Evolutionary conservation across 371 early-diverging fungal species (phyloP).

Genomic region (Capillidium heterosporum): DNA sequence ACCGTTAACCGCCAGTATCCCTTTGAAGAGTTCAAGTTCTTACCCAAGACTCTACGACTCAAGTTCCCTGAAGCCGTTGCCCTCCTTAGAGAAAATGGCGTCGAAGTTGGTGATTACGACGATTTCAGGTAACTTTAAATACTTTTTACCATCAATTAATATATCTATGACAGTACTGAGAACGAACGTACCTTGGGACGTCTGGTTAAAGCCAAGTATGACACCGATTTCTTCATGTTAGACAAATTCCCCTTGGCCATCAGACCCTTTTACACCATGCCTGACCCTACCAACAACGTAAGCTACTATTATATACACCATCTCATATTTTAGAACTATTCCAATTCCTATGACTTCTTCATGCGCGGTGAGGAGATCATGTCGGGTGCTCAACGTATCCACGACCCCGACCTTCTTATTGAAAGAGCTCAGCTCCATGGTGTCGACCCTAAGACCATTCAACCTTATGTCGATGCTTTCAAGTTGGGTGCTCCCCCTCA

Average conservation of each 20-base stretch:
- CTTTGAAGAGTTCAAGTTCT: conserved; percentile 79
- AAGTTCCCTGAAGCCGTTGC: conserved; percentile 83
- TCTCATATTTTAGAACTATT: conserved; percentile 36
- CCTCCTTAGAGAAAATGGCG: conserved; percentile 80
- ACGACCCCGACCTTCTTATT: conserved; percentile 69
- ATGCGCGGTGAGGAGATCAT: conserved; percentile 98
- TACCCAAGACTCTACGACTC: conserved; percentile 73
- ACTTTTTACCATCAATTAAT: conserved; percentile 6
- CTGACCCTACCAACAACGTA: conserved; percentile 65
- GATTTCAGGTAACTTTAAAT: conserved; percentile 56
- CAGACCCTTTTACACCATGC: conserved; percentile 99
- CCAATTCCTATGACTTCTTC: conserved; percentile 99
- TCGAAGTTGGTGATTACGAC: conserved; percentile 82
- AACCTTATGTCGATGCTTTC: conserved; percentile 95
- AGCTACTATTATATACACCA: neutral
- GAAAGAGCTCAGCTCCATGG: conserved; percentile 70
- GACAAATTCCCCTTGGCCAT: conserved; percentile 97
- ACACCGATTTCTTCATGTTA: conserved; percentile 97
- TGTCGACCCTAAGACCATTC: conserved; percentile 68
- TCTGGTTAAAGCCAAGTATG: conserved; percentile 86
- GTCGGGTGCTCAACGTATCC: conserved; percentile 99
- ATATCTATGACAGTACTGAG: conserved; percentile 41
- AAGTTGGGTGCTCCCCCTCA: conserved; percentile 98
- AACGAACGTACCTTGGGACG: conserved; percentile 87
- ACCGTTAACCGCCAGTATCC: conserved; percentile 82